A percentile compares a stretch with the other conserved stretches of the same genome.
Evolutionary conservation across 768 basidiomycete species (phyloP).

Genomic region (Lentinula guzmanii): DNA sequence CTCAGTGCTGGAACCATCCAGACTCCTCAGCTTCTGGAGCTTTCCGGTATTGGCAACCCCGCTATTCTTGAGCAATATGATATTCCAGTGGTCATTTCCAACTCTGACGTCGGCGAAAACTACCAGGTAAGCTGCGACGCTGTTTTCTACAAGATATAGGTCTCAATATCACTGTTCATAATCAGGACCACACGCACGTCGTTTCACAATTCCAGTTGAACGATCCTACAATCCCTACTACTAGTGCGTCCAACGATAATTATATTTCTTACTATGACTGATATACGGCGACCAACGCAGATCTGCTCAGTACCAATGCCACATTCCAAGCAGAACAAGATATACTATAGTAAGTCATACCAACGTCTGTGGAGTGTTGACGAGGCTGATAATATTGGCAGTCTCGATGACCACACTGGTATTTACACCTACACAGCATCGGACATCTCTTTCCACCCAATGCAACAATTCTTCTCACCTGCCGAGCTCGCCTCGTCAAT

Average conservation of each 20-base stretch:
- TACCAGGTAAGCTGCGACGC: constrained; percentile 24
- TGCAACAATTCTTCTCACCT: neutral
- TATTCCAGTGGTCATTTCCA: constrained; percentile 18
- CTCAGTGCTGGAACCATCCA: constrained; percentile 29
- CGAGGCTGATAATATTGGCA: neutral
- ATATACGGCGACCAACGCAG: neutral
- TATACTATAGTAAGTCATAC: neutral
- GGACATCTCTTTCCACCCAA: neutral
- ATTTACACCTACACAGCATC: neutral
- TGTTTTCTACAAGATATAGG: neutral
- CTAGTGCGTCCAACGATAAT: neutral
- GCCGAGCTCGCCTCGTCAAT: neutral
- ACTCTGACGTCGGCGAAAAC: constrained; percentile 35
- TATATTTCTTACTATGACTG: neutral
- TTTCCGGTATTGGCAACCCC: constrained; percentile 45
- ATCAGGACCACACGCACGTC: neutral
- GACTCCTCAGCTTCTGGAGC: constrained; percentile 41
- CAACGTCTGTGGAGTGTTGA: neutral
- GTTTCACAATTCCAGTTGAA: neutral
- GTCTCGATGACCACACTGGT: neutral
- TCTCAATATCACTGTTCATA: neutral
- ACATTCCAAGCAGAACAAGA: constrained; percentile 1
- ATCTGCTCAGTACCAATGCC: neutral
- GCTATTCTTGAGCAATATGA: constrained; percentile 27
- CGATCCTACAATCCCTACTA: neutral